A percentile compares a stretch with the other conserved stretches of the same genome.
These are phyloP conservation scores for Hypoxylon sp. DNA, from an alignment of 2,329 filamentous ascomycete genomes.

Conservation along the genomic window DNA sequence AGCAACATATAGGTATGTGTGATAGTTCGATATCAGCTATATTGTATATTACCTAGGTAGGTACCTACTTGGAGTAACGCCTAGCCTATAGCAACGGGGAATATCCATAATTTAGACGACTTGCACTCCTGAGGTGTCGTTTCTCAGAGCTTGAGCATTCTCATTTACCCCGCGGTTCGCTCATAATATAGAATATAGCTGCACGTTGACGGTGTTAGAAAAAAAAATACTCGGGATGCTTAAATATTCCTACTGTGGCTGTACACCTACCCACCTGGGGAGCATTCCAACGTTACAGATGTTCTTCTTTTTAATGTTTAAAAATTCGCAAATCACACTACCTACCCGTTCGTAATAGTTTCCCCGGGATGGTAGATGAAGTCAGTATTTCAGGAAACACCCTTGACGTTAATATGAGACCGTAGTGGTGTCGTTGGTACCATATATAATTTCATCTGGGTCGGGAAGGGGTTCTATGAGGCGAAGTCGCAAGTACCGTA, in stretches of 20 bases:
- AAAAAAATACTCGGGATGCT: no score
- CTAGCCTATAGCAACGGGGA: no score
- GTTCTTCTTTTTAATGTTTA: neutral
- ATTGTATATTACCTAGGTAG: no score
- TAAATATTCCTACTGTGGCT: no score
- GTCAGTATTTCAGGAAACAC: neutral
- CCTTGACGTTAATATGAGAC: neutral
- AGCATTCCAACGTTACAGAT: no score
- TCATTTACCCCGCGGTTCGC: neutral
- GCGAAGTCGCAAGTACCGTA: neutral
- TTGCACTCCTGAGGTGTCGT: no score
- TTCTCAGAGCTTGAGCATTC: neutral
- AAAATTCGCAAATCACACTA: neutral
- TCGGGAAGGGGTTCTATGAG: slow-evolving; percentile 2
- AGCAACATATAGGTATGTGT: neutral
- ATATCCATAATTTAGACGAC: no score
- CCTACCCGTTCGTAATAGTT: neutral
- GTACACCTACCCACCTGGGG: no score
- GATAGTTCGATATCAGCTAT: no score
- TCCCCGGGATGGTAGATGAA: neutral
- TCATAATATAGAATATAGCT: neutral
- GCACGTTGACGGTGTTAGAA: no score
- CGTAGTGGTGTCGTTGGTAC: neutral
- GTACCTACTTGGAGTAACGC: neutral
- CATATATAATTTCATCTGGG: neutral